phyloP scores from a whole-genome alignment of 371 early-diverging fungal species.

The Dinochytrium kinnereticum region DNA sequence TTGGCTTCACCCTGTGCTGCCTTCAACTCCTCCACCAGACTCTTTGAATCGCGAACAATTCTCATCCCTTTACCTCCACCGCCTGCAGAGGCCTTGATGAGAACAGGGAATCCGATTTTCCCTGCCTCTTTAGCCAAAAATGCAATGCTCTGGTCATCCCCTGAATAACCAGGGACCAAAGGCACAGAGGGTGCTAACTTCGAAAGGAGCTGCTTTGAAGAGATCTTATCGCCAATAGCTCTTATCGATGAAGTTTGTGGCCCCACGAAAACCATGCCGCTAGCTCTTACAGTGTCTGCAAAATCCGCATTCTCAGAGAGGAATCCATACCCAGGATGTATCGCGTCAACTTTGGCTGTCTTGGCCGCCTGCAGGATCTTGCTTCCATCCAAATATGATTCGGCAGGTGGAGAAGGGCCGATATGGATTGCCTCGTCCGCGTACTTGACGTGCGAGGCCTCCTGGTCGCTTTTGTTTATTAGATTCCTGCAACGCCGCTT shows the following conservation, averaged over 20 bases:
- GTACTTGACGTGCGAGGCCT: constrained; percentile 77
- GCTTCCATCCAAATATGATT: constrained; percentile 81
- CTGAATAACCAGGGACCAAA: constrained; percentile 88
- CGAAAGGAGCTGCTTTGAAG: constrained; percentile 21
- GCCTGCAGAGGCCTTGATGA: constrained; percentile 82
- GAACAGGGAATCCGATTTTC: constrained; percentile 90
- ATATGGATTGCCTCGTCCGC: constrained; percentile 88
- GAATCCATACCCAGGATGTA: constrained; percentile 94
- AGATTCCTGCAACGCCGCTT: neutral
- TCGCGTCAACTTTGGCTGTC: constrained; percentile 74
- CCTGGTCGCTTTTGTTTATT: constrained; percentile 65
- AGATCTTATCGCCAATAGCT: constrained; percentile 73
- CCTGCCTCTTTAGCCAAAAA: constrained; percentile 75
- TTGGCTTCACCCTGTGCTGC: constrained; percentile 82
- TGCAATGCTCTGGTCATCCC: constrained; percentile 69
- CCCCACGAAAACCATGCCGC: constrained; percentile 80
- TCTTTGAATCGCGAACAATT: constrained; percentile 70
- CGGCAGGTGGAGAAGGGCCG: constrained; percentile 79
- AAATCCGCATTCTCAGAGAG: constrained; percentile 90
- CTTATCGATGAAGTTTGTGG: constrained; percentile 78
- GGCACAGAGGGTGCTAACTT: constrained; percentile 61
- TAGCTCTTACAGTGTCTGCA: constrained; percentile 69
- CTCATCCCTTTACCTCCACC: constrained; percentile 96
- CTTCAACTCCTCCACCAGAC: constrained; percentile 69
- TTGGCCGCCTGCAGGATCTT: constrained; percentile 76